A percentile compares a stretch with the other conserved stretches of the same genome.
Evolutionary conservation across 1,139 yeast genomes (phyloP).

Genomic region (Magnusiomyces paraingens): DNA sequence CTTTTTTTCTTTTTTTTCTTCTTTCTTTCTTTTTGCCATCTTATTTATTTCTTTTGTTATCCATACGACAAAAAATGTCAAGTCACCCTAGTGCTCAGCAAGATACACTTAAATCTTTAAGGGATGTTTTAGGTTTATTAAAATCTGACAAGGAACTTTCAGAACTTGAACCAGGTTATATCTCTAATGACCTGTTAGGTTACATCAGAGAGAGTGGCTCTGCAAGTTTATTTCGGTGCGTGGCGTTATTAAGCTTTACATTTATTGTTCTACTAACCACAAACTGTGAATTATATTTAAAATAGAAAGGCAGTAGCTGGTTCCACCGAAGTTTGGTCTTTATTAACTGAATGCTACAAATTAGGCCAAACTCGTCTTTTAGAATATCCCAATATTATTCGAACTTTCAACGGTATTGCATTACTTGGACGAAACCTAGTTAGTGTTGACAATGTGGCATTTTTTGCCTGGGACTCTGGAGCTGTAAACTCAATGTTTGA

Average conservation of each 20-base stretch:
- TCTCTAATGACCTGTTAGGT: constrained; percentile 11
- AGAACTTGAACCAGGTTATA: constrained; percentile 1
- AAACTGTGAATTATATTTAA: neutral
- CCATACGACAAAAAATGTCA: too few relatives aligned
- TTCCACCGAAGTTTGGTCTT: constrained; percentile 4
- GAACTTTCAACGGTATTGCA: constrained; percentile 20
- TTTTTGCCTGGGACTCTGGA: constrained; percentile 17
- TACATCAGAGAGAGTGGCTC: constrained; percentile 13
- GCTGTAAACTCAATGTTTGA: constrained; percentile 7
- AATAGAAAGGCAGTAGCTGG: constrained; percentile 9
- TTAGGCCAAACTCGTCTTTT: constrained; percentile 1
- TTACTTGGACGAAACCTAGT: constrained; percentile 23
- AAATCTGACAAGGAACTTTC: neutral
- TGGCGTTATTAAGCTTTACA: neutral
- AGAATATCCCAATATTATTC: constrained; percentile 6
- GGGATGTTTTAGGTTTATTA: neutral
- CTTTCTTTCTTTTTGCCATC: too few relatives aligned
- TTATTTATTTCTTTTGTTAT: too few relatives aligned
- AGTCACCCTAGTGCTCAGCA: too few relatives aligned
- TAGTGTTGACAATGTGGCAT: constrained; percentile 18
- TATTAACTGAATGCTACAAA: neutral
- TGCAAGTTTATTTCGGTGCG: constrained; percentile 13
- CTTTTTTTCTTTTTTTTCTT: too few relatives aligned
- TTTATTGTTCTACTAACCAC: neutral
- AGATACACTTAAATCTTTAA: too few relatives aligned